These are phyloP conservation scores for Verticillium alfalfae DNA, from an alignment of 2,329 filamentous ascomycete genomes.

Conservation along the genomic window DNA sequence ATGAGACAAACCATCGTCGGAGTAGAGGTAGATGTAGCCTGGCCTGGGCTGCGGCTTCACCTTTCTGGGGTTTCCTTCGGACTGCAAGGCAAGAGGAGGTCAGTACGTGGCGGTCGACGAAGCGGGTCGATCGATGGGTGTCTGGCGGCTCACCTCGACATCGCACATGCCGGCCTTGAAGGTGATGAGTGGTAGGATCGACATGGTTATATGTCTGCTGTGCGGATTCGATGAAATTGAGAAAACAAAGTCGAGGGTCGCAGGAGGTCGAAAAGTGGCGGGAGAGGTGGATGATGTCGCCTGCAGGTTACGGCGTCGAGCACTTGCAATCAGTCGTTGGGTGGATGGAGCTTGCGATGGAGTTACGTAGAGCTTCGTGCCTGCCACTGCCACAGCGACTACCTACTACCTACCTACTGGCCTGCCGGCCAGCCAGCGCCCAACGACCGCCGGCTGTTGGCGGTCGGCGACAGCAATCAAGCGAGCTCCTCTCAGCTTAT, in stretches of 20 bases:
- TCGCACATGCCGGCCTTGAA: constrained; percentile 95
- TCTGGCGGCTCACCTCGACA: constrained; percentile 56
- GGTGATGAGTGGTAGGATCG: constrained; percentile 79
- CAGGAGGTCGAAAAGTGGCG: not conserved
- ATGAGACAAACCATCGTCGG: constrained; percentile 69
- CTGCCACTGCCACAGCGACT: not conserved
- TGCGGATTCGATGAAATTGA: not conserved
- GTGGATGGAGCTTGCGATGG: constrained; percentile 1
- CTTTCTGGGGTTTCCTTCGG: constrained; percentile 56
- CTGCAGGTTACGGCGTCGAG: not conserved
- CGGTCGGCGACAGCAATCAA: not conserved
- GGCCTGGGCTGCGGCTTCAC: constrained; percentile 67
- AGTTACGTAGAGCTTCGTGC: constrained; percentile 4
- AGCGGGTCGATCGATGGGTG: not conserved
- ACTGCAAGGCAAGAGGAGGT: constrained; percentile 17
- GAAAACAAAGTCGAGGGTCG: not conserved
- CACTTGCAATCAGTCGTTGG: not conserved
- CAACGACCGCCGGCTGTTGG: not conserved
- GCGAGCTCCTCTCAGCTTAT: not conserved
- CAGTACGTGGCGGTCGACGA: constrained; percentile 7
- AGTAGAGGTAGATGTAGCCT: constrained; percentile 89
- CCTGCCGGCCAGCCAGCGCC: not conserved
- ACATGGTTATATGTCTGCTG: constrained; percentile 51
- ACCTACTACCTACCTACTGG: not conserved
- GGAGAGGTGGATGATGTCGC: constrained; percentile 3